These are phyloP conservation scores for Trifolium repens DNA, from an alignment of 306 rosid genomes.

Conservation along the genomic window DNA sequence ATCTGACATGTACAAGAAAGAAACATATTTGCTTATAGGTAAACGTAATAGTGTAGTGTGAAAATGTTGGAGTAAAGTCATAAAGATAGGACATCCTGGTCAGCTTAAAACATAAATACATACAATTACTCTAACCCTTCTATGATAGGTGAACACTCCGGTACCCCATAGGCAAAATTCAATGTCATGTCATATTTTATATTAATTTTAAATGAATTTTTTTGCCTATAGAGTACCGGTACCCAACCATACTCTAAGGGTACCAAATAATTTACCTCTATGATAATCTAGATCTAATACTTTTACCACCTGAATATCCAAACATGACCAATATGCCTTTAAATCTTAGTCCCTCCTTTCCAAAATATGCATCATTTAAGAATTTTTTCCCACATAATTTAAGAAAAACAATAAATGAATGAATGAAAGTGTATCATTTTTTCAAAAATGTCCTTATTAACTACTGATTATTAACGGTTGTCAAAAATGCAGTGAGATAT, in stretches of 20 bases:
- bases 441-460: not conserved
- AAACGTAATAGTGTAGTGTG: conserved; percentile 12
- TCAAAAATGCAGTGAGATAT: not conserved
- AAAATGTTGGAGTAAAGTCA: conserved; percentile 12
- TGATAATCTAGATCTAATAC: conserved; percentile 38
- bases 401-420: not conserved
- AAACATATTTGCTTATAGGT: conserved; percentile 39
- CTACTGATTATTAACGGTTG: not conserved
- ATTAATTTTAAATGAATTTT: too few species aligned
- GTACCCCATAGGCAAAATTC: too few species aligned
- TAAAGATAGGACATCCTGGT: conserved; percentile 17
- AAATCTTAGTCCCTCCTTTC: not conserved
- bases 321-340: conserved; percentile 10
- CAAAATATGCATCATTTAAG: not conserved
- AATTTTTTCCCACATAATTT: not conserved
- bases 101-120: conserved; percentile 30
- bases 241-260: too few species aligned
- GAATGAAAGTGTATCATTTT: not conserved
- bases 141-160: conserved; percentile 14
- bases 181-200: too few species aligned
- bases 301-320: conserved; percentile 17
- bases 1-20: conserved; percentile 58
- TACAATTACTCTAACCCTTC: not conserved
- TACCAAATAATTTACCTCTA: not conserved
- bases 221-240: too few species aligned